Evolutionary conservation across 179 eudicot genomes (phyloP).

Genomic region (Monotropa hypopitys): DNA sequence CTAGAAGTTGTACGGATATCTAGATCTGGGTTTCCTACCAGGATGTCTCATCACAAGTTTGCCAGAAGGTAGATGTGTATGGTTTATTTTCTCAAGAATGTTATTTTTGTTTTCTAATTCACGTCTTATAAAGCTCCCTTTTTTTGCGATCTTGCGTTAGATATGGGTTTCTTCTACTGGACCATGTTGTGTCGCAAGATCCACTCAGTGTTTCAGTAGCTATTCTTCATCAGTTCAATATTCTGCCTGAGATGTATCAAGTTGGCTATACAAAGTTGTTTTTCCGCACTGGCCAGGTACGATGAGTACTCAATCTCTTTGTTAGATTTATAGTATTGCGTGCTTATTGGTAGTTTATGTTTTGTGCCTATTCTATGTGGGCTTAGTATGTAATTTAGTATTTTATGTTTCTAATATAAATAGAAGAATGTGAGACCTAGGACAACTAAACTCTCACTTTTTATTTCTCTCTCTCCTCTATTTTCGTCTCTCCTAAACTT

Average conservation of each 20-base stretch:
- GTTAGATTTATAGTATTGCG: too few species aligned
- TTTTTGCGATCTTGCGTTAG: constrained; percentile 27
- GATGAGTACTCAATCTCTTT: constrained; percentile 8
- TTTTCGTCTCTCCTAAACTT: too few species aligned
- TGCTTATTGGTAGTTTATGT: too few species aligned
- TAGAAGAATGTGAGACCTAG: too few species aligned
- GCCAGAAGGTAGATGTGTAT: constrained; percentile 54
- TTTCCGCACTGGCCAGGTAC: constrained; percentile 95
- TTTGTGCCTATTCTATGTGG: too few species aligned
- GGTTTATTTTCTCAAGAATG: neutral
- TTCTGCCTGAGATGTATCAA: constrained; percentile 95
- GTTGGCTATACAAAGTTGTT: constrained; percentile 94
- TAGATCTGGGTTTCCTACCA: constrained; percentile 89
- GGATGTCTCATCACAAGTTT: constrained; percentile 91
- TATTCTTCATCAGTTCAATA: constrained; percentile 90
- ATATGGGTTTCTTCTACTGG: constrained; percentile 86
- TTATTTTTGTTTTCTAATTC: neutral
- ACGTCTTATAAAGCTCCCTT: neutral
- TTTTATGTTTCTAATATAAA: too few species aligned
- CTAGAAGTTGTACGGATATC: constrained; percentile 97
- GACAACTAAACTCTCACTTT: too few species aligned
- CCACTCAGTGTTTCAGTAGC: constrained; percentile 89
- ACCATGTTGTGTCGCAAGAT: constrained; percentile 68
- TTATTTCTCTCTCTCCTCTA: too few species aligned
- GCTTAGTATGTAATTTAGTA: too few species aligned